Percentiles rank a stretch among this genome's conserved stretches.
phyloP scores from a whole-genome alignment of 2,329 filamentous ascomycete species.

The Microcera coccophila region DNA sequence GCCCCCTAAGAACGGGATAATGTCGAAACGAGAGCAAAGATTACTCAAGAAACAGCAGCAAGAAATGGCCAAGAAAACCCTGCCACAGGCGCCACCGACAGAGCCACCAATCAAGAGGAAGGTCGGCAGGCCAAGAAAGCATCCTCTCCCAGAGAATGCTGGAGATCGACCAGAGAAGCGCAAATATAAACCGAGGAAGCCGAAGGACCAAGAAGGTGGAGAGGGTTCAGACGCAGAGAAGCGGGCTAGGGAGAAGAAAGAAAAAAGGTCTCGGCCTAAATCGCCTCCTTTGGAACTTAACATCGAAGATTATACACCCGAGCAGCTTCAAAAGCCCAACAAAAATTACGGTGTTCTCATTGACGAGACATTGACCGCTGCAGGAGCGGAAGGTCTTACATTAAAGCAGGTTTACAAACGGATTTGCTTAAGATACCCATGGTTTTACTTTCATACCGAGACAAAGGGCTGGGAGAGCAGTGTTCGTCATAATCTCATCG shows the following conservation, averaged over 20 bases:
- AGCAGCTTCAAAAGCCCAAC: conserved; percentile 57
- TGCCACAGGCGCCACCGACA: conserved; percentile 43
- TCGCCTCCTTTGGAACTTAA: conserved; percentile 57
- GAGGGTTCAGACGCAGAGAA: conserved; percentile 56
- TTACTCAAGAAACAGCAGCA: conserved; percentile 56
- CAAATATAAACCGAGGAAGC: conserved; percentile 62
- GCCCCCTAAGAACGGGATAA: conserved; percentile 77
- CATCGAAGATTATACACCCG: conserved; percentile 53
- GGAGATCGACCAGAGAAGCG: conserved; percentile 57
- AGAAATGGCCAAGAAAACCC: conserved; percentile 48
- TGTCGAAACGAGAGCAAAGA: conserved; percentile 72
- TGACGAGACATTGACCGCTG: conserved; percentile 55
- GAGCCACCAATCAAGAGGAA: conserved; percentile 59
- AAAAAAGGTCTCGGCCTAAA: conserved; percentile 56
- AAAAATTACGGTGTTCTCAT: conserved; percentile 61
- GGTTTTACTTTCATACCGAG: conserved; percentile 57
- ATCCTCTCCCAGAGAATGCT: conserved; percentile 56
- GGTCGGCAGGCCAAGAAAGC: conserved; percentile 62
- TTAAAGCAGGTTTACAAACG: conserved; percentile 62
- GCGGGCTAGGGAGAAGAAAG: conserved; percentile 55
- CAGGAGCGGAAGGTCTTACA: conserved; percentile 50
- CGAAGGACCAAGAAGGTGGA: conserved; percentile 52
- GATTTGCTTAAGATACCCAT: conserved; percentile 55
- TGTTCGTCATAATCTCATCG: conserved; percentile 61
- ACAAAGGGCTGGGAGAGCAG: conserved; percentile 65